Base-by-base conservation (phyloP, 495 filamentous ascomycete genomes). In the Talaromyces proteolyticus region DNA sequence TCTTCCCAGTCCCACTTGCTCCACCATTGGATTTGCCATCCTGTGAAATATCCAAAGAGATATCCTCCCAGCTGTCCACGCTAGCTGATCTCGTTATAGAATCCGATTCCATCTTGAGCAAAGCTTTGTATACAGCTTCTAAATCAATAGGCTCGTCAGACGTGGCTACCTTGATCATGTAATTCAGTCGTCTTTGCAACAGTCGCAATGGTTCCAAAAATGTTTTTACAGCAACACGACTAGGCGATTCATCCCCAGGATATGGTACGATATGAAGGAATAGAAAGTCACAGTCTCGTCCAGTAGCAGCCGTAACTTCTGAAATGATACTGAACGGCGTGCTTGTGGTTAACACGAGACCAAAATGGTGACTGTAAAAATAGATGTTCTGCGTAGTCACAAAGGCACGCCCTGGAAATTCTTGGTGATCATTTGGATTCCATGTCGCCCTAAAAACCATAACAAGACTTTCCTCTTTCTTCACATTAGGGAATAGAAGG, bases 331-430 rank as follows among this genome's bases (percentile, higher is more conserved):
- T 75, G 40, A 98, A 73, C 29, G 76, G 79, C 26, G 89, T 77
- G 17, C 77, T 78, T 26, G 89, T 88, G 1, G 89, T 90, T 42
- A 96, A 72, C 0, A 95, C 88, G 22, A 98, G 74, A n/a, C 93
- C 93, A 57, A 94, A 78, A 55, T 96, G 86, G 61, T 97, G 82
- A 47, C 91, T 94, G 69, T 96, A 98, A 63, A 98, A 98, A 59
- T 94, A 96, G 53, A 97, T 80, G 26, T 91, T 84, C 44, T 80
- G 80, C 3, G 82, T 76, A 1, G 94, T 97, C 41, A 96, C 84
- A 63, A 91, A 98, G 18, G 91, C 85, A 47, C 93, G 76, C 0
- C 93, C 94, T 39, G 91, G 87, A 48, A 91, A 86, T 46, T 89
- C 86, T 66, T 90, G 88, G 50, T 81, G 78, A 4, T 88, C 84